A percentile compares a stretch with the other conserved stretches of the same genome.
Conservation (phyloP, 2,329 filamentous ascomycete species). For the Fusarium xylarioides region DNA sequence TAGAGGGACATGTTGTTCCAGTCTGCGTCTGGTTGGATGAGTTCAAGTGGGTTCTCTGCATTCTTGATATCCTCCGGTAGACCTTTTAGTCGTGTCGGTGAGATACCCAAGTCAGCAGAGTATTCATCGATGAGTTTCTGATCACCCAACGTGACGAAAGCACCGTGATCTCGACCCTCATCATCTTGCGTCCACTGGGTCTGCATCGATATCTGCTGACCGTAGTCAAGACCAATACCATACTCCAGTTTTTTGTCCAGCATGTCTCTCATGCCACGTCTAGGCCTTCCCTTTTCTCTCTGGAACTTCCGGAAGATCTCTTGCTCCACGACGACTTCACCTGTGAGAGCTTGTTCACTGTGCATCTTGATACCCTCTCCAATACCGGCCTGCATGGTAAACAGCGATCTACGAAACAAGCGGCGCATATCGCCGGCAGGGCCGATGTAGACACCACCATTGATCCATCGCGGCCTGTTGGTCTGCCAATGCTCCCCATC, state of each 20-base stretch:
- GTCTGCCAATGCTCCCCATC: neutral
- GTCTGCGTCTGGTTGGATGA: neutral
- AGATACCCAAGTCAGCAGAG: neutral
- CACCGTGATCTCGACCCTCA: neutral
- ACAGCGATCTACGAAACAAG: neutral
- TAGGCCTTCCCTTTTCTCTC: neutral
- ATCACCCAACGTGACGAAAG: neutral
- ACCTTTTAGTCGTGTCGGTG: neutral
- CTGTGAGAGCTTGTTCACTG: neutral
- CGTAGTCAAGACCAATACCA: neutral
- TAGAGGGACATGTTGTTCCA: slow-evolving; percentile 4
- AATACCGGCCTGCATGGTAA: neutral
- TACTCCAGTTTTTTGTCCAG: neutral
- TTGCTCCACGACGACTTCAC: neutral
- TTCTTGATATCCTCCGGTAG: neutral
- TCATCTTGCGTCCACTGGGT: neutral
- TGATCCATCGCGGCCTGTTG: neutral
- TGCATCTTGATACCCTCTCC: neutral
- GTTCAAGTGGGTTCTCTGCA: neutral
- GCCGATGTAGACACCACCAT: neutral
- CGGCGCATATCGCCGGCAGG: slow-evolving; percentile 10
- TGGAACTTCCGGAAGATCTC: neutral
- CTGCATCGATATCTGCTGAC: neutral
- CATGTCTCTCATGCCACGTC: rapidly evolving
- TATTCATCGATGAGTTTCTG: neutral